Percentiles rank a stretch among this genome's conserved stretches.
These are phyloP conservation scores for Podila horticola DNA, from an alignment of 192 early-diverging fungal genomes.

Conservation along the genomic window DNA sequence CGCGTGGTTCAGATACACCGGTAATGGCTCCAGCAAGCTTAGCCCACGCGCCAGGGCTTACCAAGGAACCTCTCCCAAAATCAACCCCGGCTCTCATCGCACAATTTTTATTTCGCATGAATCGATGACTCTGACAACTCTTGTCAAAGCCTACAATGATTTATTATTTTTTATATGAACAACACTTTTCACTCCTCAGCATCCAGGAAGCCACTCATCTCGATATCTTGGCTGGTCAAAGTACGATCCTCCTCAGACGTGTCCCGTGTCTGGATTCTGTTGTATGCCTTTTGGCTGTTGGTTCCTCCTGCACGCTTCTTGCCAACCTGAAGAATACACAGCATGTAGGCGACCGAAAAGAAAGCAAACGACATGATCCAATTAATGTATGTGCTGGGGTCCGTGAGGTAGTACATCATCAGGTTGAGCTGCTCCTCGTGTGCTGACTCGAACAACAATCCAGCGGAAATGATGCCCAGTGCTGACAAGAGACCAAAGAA, in stretches of 20 bases:
- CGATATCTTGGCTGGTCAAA: conserved; percentile 30
- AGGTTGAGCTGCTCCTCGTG: conserved; percentile 50
- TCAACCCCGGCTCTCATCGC: too few species aligned
- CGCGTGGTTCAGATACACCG: too few species aligned
- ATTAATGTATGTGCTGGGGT: conserved; percentile 56
- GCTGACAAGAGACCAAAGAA: conserved; percentile 52
- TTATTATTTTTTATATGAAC: not conserved
- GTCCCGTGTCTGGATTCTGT: conserved; percentile 26
- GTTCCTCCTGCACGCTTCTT: conserved; percentile 17
- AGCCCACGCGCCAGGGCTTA: too few species aligned
- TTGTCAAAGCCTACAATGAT: too few species aligned
- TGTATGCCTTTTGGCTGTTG: conserved; percentile 16
- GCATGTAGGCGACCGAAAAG: conserved; percentile 38
- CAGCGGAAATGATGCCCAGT: conserved; percentile 46
- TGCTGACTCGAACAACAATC: conserved; percentile 52
- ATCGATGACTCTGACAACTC: too few species aligned
- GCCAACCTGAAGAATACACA: conserved; percentile 31
- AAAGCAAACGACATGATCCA: conserved; percentile 52
- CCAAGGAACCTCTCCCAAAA: too few species aligned
- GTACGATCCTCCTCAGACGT: conserved; percentile 21
- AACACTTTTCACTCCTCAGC: conserved; percentile 11
- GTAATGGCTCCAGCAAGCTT: too few species aligned
- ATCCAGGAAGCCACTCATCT: conserved; percentile 44
- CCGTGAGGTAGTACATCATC: conserved; percentile 46
- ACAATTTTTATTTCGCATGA: too few species aligned